phyloP scores from a whole-genome alignment of 2,329 filamentous ascomycete genomes.

The Clarireedia monteithiana region DNA sequence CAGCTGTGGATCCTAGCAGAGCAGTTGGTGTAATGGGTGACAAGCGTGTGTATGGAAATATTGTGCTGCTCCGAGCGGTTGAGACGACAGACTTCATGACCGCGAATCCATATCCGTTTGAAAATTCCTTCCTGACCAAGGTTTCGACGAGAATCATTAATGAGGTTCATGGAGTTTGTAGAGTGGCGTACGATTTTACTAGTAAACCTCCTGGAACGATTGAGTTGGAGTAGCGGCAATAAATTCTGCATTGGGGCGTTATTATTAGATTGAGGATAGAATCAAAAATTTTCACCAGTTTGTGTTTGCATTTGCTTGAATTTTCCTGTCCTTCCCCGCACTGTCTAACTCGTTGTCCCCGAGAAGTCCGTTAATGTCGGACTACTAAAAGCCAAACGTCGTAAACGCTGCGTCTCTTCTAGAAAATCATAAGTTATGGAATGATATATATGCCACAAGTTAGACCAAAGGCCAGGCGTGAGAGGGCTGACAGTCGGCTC shows the following conservation, averaged over 20 bases:
- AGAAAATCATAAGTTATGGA: too few relatives aligned
- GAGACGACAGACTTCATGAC: conserved; percentile 42
- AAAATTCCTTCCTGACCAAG: conserved; percentile 54
- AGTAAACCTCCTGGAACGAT: conserved; percentile 51
- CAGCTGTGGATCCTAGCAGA: conserved; percentile 57
- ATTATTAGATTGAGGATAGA: too few relatives aligned
- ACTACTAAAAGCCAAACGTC: too few relatives aligned
- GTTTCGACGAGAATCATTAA: conserved; percentile 66
- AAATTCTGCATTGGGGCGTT: background rate
- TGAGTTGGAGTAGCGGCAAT: conserved; percentile 54
- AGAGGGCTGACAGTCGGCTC: too few relatives aligned
- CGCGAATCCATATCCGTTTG: conserved; percentile 36
- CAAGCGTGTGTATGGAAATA: conserved; percentile 56
- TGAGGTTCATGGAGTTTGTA: conserved; percentile 53
- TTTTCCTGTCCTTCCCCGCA: too few relatives aligned
- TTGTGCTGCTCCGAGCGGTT: conserved; percentile 55
- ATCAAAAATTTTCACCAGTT: too few relatives aligned
- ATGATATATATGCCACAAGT: too few relatives aligned
- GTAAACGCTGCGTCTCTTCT: too few relatives aligned
- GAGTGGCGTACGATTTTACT: conserved; percentile 60
- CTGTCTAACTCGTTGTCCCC: too few relatives aligned
- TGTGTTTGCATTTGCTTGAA: too few relatives aligned
- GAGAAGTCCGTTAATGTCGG: too few relatives aligned
- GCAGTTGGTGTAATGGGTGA: conserved; percentile 63
- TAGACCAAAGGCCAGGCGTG: too few relatives aligned